Percentiles rank a stretch among this genome's conserved stretches.
These are phyloP conservation scores for Trichoderma koningiopsis DNA, from an alignment of 2,329 filamentous ascomycete species.

Conservation along the genomic window DNA sequence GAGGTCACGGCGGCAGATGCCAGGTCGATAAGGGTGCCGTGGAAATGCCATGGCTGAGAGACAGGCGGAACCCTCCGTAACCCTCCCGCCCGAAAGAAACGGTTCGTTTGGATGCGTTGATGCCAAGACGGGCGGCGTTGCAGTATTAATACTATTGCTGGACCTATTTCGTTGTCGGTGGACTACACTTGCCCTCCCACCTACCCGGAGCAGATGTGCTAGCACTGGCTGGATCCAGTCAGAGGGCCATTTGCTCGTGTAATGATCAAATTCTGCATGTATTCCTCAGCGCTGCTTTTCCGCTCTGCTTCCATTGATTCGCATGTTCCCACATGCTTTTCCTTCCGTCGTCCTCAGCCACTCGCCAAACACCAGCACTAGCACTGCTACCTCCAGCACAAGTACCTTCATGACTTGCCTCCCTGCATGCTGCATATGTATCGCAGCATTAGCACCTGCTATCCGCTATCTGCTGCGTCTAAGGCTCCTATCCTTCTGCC, in stretches of 20 bases:
- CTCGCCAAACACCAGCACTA: not conserved
- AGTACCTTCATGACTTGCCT: not conserved
- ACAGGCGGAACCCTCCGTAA: not conserved
- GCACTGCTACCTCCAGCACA: not conserved
- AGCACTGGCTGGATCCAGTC: not conserved
- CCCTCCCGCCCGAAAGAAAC: not conserved
- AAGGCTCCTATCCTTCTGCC: not conserved
- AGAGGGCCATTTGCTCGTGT: not conserved
- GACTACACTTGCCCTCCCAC: too few relatives aligned
- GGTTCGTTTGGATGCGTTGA: not conserved
- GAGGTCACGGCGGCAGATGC: slow-evolving; percentile 8
- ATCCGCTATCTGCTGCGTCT: not conserved
- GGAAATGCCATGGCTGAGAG: not conserved
- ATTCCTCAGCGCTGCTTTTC: not conserved
- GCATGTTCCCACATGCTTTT: not conserved
- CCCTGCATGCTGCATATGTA: not conserved
- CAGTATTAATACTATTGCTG: not conserved
- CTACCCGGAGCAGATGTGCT: not conserved
- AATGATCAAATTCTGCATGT: not conserved
- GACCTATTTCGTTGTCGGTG: not conserved
- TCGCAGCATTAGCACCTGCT: not conserved
- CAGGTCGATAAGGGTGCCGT: not conserved
- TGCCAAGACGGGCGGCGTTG: not conserved
- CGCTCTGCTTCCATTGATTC: not conserved
- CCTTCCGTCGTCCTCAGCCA: not conserved